Evolutionary conservation across 148 eudicot species (phyloP).

Genomic region (Nepenthes mirabilis): DNA sequence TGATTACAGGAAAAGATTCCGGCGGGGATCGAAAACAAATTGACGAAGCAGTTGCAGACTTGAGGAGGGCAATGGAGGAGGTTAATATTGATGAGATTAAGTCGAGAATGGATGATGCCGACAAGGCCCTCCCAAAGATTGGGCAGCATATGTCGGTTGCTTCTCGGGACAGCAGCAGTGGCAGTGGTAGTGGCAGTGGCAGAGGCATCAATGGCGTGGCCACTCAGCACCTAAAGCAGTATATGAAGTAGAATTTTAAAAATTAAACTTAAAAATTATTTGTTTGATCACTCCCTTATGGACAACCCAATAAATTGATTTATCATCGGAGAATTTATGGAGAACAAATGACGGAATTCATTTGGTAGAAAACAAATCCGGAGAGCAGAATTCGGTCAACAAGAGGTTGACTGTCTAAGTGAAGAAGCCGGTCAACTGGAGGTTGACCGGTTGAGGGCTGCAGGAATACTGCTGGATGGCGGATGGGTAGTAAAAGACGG

Average conservation of each 20-base stretch:
- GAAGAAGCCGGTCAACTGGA: no score
- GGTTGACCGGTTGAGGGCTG: no score
- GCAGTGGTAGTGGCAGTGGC: slow-evolving; percentile 21
- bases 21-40: slow-evolving; percentile 56
- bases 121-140: slow-evolving; percentile 86
- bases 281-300: no score
- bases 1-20: slow-evolving; percentile 84
- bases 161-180: slow-evolving; percentile 20
- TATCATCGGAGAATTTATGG: no score
- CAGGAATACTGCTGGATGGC: no score
- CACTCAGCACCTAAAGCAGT: slow-evolving; percentile 84
- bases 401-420: no score
- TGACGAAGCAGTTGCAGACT: slow-evolving; percentile 54
- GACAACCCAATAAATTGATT: no score
- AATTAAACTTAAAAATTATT: no score
- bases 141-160: slow-evolving; percentile 84
- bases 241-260: slow-evolving; percentile 47
- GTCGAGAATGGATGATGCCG: slow-evolving; percentile 68
- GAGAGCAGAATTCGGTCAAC: no score
- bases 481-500: no score
- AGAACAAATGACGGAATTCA: no score
- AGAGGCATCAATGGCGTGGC: slow-evolving; percentile 29
- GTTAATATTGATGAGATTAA: slow-evolving; percentile 69
- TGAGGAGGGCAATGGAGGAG: slow-evolving; percentile 49
- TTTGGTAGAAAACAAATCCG: no score